phyloP scores from a whole-genome alignment of 352 stramenopile species.

The Halophytophthora batemanensis region DNA sequence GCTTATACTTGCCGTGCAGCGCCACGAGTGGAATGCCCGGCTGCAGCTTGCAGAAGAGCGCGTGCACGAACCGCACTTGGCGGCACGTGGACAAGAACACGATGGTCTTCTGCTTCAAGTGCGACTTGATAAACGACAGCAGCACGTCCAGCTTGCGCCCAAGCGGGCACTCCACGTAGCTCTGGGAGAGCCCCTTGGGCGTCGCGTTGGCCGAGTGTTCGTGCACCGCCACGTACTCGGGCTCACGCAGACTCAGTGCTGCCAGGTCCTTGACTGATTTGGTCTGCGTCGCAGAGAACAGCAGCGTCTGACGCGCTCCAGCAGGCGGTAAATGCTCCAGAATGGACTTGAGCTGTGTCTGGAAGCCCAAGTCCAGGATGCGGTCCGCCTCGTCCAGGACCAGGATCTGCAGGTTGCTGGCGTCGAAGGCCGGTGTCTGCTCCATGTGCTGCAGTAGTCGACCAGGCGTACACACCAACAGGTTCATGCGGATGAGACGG shows the following conservation, averaged over 20 bases:
- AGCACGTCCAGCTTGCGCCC: constrained; percentile 97
- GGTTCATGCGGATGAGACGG: constrained; percentile 94
- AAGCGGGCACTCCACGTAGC: constrained; percentile 93
- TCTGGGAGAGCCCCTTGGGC: constrained; percentile 92
- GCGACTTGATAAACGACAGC: constrained; percentile 98
- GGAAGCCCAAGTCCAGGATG: constrained; percentile 99
- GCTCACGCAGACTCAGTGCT: constrained; percentile 91
- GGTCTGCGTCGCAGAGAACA: constrained; percentile 98
- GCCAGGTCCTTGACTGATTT: constrained; percentile 97
- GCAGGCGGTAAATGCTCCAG: constrained; percentile 92
- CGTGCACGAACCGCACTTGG: constrained; percentile 94
- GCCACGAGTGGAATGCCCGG: constrained; percentile 95
- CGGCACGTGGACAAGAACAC: constrained; percentile 98
- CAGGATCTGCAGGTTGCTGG: constrained; percentile 92
- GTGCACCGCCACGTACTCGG: constrained; percentile 97
- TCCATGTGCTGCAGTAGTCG: constrained; percentile 98
- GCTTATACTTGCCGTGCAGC: constrained; percentile 99
- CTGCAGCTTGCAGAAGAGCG: constrained; percentile 96
- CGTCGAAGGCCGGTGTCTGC: constrained; percentile 96
- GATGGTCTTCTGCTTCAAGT: constrained; percentile 98
- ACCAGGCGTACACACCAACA: constrained; percentile 97
- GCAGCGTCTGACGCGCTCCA: constrained; percentile 91
- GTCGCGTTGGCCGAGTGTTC: constrained; percentile 90
- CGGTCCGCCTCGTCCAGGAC: constrained; percentile 99
- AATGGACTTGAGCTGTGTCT: constrained; percentile 97